phyloP scores from a whole-genome alignment of 345 rosid species.

The Gossypium arboreum region DNA sequence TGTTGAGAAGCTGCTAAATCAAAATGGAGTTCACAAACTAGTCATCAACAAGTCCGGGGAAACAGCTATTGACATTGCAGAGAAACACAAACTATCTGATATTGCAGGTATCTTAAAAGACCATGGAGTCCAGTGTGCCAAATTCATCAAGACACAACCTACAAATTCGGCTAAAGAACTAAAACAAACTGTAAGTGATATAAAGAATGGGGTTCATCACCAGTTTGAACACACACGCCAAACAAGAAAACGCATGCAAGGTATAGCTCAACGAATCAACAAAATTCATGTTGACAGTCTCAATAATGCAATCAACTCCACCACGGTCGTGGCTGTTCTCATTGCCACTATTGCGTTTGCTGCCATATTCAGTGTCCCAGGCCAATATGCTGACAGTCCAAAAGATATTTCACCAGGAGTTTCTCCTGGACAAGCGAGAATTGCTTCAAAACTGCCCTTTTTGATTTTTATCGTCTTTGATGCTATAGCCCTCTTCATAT shows the following conservation, averaged over 20 bases:
- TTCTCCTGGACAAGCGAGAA: constrained; percentile 63
- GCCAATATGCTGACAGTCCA: constrained; percentile 49
- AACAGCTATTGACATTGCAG: constrained; percentile 22
- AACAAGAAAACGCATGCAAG: constrained; percentile 72
- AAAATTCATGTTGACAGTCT: constrained; percentile 83
- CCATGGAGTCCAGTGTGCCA: constrained; percentile 73
- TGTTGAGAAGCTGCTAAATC: constrained; percentile 39
- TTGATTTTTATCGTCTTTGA: constrained; percentile 67
- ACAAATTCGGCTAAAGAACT: constrained; percentile 46
- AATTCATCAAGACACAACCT: constrained; percentile 42
- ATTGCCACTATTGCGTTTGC: constrained; percentile 93
- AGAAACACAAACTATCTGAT: constrained; percentile 38
- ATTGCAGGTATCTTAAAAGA: constrained; percentile 41
- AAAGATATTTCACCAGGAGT: constrained; percentile 19
- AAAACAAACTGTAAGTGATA: constrained; percentile 86
- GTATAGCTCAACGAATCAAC: constrained; percentile 68
- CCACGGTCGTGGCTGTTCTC: constrained; percentile 85
- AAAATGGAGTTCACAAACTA: constrained; percentile 42
- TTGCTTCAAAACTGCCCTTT: constrained; percentile 57
- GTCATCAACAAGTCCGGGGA: constrained; percentile 65
- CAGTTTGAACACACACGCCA: constrained; percentile 70
- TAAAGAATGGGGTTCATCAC: constrained; percentile 75
- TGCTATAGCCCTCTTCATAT: constrained; percentile 82
- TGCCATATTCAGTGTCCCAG: constrained; percentile 84
- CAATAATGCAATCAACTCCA: constrained; percentile 88